Evolutionary conservation across 2,329 filamentous ascomycete species (phyloP).

Genomic region (Calonectria hongkongensis): DNA sequence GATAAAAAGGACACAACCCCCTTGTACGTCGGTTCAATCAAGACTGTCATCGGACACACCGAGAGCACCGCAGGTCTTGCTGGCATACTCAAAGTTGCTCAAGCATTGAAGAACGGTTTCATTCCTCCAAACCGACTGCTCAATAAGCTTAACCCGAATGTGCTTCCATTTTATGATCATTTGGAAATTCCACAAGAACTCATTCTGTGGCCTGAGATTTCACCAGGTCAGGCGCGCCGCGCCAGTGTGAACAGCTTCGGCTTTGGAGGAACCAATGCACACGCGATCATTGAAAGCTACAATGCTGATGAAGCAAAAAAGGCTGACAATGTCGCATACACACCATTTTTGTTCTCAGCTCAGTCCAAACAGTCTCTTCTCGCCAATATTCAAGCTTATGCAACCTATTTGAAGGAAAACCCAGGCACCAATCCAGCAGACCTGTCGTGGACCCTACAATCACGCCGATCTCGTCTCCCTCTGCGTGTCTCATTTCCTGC

Average conservation of each 20-base stretch:
- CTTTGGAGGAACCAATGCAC: conserved; percentile 66
- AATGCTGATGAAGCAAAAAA: not conserved
- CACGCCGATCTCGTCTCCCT: conserved; percentile 18
- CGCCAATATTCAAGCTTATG: not conserved
- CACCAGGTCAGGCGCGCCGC: conserved; percentile 34
- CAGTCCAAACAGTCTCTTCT: conserved; percentile 15
- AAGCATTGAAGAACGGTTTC: conserved; percentile 44
- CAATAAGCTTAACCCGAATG: conserved; percentile 52
- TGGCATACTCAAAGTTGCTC: conserved; percentile 44
- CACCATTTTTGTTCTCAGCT: conserved; percentile 38
- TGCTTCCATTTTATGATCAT: conserved; percentile 52
- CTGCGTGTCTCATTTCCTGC: conserved; percentile 6
- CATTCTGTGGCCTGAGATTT: conserved; percentile 47
- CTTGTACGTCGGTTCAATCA: conserved; percentile 54
- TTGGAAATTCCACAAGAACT: conserved; percentile 48
- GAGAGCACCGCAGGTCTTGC: conserved; percentile 54
- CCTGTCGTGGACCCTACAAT: conserved; percentile 7
- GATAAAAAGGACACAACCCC: conserved; percentile 10
- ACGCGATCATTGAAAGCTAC: conserved; percentile 58
- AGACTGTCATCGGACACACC: conserved; percentile 54
- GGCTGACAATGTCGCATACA: conserved; percentile 15
- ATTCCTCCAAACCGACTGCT: conserved; percentile 58
- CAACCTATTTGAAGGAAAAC: conserved; percentile 2
- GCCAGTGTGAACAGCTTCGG: conserved; percentile 59
- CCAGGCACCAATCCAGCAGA: not conserved